A percentile compares a stretch with the other conserved stretches of the same genome.
phyloP scores from a whole-genome alignment of 176 grass and related monocot genomes.

The Musa schizocarpa region DNA sequence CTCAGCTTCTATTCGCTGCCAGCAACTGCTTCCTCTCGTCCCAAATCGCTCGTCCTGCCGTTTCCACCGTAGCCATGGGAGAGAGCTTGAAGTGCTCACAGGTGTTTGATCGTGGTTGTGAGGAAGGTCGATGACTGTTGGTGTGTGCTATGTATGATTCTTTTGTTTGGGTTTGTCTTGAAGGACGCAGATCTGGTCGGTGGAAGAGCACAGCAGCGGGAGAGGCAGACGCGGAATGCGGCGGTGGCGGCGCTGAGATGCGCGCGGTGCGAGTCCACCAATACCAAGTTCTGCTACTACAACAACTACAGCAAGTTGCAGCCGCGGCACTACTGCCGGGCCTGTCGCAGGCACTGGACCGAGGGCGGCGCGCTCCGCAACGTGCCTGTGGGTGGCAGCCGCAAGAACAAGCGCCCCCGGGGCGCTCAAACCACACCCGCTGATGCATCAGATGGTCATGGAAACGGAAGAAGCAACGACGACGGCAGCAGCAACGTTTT shows the following conservation, averaged over 20 bases:
- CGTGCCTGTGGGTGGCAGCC: constrained; percentile 65
- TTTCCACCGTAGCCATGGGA: neutral
- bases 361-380: constrained; percentile 71
- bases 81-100: neutral
- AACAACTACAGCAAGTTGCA: constrained; percentile 91
- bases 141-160: neutral
- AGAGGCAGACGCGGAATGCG: constrained; percentile 1
- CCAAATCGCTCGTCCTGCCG: neutral
- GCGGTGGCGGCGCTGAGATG: constrained; percentile 36
- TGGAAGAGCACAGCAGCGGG: neutral
- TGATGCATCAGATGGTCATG: neutral
- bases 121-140: neutral
- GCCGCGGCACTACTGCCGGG: constrained; percentile 86
- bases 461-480: neutral
- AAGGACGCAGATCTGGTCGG: neutral
- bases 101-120: neutral
- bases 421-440: constrained; percentile 1
- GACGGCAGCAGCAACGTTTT: neutral
- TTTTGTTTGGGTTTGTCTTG: neutral
- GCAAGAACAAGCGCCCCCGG: constrained; percentile 47
- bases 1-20: constrained; percentile 2
- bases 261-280: constrained; percentile 59
- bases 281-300: constrained; percentile 99
- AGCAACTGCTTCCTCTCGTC: neutral
- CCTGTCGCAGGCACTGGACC: constrained; percentile 87